Evolutionary conservation across 2,329 filamentous ascomycete genomes (phyloP), one percentile per base, ranked within the genome.

Genomic region (Karstenula rhodostoma): DNA sequence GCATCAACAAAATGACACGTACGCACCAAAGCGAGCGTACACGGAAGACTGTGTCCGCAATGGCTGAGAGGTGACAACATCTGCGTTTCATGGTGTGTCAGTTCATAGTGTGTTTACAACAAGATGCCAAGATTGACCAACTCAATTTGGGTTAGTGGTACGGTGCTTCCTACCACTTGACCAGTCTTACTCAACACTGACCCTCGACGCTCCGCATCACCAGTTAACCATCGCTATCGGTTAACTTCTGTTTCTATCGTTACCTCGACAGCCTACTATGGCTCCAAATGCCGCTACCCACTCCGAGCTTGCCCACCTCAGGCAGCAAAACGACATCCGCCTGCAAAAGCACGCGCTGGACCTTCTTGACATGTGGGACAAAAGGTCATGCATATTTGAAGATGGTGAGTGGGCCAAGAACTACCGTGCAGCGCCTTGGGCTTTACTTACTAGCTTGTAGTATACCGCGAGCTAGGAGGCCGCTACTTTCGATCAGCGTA

Each of bases 401-500:
- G 44, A 47, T 27, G 10, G 44, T 47, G 13, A 17, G 44, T 47
- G 3, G 4, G 3, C 4, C 43, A 22, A 25, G 12, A 40, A 17
- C 37, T 44, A 22, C 19, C 10, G 2, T 22, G 9, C 6, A 12
- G 1, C n/a, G 12, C 42, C n/a, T 29, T 29, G 27, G 7, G 2
- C 27, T 15, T 17, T n/a, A 15, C 17, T 57, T 15, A 49, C 17
- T 27, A 23, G 29, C 44, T 23, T n/a, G 15, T 17, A 48, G 47
- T 6, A 4, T 50, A 58, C 29, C 29, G 48, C 12, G 7, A 15
- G 13, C 46, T 48, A 42, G 59, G 57, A 37, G 59, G 53, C 49
- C n/a, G 32, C 12, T 61, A 61, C 44, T 50, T 44, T 27, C 17
- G 33, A n/a, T 44, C 51, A 15, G 55, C 22, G 23, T 29, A 47